phyloP scores from a whole-genome alignment of 2,329 filamentous ascomycete genomes.

The Pseudocercospora eumusae region DNA sequence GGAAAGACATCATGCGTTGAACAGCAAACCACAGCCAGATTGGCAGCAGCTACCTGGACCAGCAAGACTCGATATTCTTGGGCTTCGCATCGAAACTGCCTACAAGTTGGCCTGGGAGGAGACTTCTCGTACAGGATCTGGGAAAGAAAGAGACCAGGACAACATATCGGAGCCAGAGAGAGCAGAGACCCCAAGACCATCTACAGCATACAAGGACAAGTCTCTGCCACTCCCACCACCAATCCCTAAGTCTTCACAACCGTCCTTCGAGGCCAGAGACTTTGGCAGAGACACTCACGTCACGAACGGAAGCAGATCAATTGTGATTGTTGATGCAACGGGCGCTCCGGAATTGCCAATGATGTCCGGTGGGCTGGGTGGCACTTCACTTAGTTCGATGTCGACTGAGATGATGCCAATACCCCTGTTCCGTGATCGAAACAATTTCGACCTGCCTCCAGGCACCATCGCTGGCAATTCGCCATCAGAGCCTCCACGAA shows the following conservation, averaged over 20 bases:
- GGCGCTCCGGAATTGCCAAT: slow-evolving; percentile 51
- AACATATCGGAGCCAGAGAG: slow-evolving; percentile 11
- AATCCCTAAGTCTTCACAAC: slow-evolving; percentile 11
- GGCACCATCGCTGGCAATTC: slow-evolving; percentile 11
- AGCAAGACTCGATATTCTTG: slow-evolving; percentile 63
- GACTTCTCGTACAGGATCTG: slow-evolving; percentile 14
- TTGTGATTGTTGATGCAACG: slow-evolving; percentile 78
- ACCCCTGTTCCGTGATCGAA: slow-evolving; percentile 30
- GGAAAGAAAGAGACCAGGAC: neutral
- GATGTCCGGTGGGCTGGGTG: slow-evolving; percentile 27
- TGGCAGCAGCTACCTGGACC: slow-evolving; percentile 36
- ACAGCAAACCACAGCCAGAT: slow-evolving; percentile 23
- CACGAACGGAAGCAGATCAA: slow-evolving; percentile 82
- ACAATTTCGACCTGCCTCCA: slow-evolving; percentile 12
- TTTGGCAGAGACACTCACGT: slow-evolving; percentile 54
- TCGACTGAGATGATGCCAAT: slow-evolving; percentile 32
- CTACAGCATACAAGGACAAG: slow-evolving; percentile 20
- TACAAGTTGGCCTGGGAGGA: slow-evolving; percentile 32
- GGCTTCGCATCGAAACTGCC: slow-evolving; percentile 48
- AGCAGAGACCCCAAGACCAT: slow-evolving; percentile 20
- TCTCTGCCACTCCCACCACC: slow-evolving; percentile 10
- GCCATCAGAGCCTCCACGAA: slow-evolving; percentile 14
- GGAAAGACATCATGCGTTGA: slow-evolving; percentile 13
- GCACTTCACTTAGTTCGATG: slow-evolving; percentile 33
- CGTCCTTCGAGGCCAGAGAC: slow-evolving; percentile 26